phyloP scores from a whole-genome alignment of 2,329 filamentous ascomycete genomes.

The Dichotomopilus funicola region DNA sequence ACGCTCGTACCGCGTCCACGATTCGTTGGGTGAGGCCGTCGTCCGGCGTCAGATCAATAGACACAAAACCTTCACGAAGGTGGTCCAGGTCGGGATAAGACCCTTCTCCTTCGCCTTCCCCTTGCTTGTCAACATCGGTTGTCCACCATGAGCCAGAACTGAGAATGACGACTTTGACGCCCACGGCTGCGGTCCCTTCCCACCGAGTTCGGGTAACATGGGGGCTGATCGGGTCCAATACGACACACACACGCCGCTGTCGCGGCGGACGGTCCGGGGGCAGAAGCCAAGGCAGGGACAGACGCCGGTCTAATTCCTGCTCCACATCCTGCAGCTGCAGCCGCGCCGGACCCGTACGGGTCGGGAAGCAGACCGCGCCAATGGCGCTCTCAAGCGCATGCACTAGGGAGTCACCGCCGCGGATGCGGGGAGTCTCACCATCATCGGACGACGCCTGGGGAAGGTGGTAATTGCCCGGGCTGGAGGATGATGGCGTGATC shows the following conservation, averaged over 20 bases:
- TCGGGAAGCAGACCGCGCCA: neutral
- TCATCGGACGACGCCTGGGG: too few species aligned
- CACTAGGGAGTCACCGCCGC: neutral
- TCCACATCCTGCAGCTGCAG: neutral
- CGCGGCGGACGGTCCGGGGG: too few species aligned
- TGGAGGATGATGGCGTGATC: neutral
- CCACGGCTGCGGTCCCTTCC: neutral
- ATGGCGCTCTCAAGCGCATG: neutral
- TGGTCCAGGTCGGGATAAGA: neutral
- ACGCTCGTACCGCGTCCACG: slow-evolving; percentile 23
- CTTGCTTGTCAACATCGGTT: neutral
- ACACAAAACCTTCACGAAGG: slow-evolving; percentile 30
- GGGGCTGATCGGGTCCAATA: neutral
- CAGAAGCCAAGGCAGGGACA: neutral
- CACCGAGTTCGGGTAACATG: neutral
- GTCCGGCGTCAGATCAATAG: slow-evolving; percentile 26
- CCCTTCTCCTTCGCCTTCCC: too few species aligned
- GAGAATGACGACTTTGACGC: neutral
- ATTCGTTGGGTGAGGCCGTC: slow-evolving; percentile 26
- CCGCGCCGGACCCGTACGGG: neutral
- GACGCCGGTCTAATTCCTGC: neutral
- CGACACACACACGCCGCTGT: neutral
- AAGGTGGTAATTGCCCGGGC: too few species aligned
- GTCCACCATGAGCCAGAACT: neutral
- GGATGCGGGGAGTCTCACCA: too few species aligned